Conservation (phyloP, 2,329 filamentous ascomycete species). For the Penicillium sclerotiorum region DNA sequence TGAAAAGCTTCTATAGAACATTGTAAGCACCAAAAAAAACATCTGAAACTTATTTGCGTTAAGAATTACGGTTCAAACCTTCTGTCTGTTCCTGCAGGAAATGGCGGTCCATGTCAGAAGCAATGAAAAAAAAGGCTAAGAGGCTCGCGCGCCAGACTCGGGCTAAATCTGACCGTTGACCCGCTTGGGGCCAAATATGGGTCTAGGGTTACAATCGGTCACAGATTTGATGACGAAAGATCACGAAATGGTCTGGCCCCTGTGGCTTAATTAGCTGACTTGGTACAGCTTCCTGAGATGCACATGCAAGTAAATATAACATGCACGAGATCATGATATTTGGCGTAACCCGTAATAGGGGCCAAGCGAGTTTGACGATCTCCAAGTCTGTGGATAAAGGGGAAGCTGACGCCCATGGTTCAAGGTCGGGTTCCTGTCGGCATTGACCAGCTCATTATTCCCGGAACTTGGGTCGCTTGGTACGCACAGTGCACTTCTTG, state of each 20-base stretch:
- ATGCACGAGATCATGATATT: no score
- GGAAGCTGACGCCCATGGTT: background rate
- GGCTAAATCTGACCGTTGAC: background rate
- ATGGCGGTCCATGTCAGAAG: background rate
- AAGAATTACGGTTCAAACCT: background rate
- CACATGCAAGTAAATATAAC: no score
- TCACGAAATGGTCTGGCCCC: background rate
- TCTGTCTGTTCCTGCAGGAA: background rate
- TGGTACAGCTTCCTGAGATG: no score
- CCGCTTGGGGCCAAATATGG: background rate
- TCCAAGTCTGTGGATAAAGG: background rate
- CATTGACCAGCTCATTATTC: no score
- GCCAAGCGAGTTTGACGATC: background rate
- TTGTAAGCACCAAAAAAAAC: background rate
- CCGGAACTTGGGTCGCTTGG: background rate
- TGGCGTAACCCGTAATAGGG: background rate
- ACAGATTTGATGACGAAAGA: background rate
- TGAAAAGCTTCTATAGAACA: no score
- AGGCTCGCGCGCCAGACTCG: conserved; percentile 1
- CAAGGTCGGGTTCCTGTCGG: background rate
- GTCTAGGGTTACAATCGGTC: conserved; percentile 1
- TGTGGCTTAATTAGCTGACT: background rate
- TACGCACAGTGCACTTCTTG: background rate
- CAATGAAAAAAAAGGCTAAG: background rate
- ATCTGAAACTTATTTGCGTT: background rate